These are phyloP conservation scores for Diplocarpon rosae DNA, from an alignment of 2,329 filamentous ascomycete species.

Conservation along the genomic window DNA sequence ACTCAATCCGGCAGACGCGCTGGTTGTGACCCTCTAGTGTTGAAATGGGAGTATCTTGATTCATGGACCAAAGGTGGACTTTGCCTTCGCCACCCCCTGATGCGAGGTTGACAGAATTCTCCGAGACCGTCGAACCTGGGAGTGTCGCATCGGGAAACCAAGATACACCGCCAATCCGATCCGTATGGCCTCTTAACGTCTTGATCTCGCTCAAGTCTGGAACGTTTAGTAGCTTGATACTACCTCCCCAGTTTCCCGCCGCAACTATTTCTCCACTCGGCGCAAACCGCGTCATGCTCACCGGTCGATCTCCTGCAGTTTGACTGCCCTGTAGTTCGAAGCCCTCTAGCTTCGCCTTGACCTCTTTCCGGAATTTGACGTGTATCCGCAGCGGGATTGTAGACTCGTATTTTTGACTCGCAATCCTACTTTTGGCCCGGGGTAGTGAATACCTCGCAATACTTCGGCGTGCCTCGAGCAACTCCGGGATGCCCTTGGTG, in stretches of 20 bases:
- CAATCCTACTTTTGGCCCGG: slow-evolving; percentile 64
- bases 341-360: slow-evolving; percentile 70
- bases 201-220: slow-evolving; percentile 70
- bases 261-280: slow-evolving; percentile 76
- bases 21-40: slow-evolving; percentile 76
- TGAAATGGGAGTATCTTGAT: slow-evolving; percentile 72
- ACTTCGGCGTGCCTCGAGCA: slow-evolving; percentile 65
- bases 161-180: slow-evolving; percentile 78
- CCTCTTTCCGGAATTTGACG: slow-evolving; percentile 78
- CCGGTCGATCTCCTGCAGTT: slow-evolving; percentile 78
- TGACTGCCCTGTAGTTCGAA: slow-evolving; percentile 93
- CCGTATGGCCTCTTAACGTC: slow-evolving; percentile 72
- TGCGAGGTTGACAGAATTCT: slow-evolving; percentile 69
- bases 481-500: slow-evolving; percentile 63
- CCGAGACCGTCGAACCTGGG: slow-evolving; percentile 57
- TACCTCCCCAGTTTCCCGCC: slow-evolving; percentile 86
- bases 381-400: slow-evolving; percentile 80
- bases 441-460: slow-evolving; percentile 80
- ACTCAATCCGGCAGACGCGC: slow-evolving; percentile 84
- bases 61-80: slow-evolving; percentile 82
- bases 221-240: slow-evolving; percentile 75
- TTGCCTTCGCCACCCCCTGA: slow-evolving; percentile 83
- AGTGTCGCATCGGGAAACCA: slow-evolving; percentile 82
- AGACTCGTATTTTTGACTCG: slow-evolving; percentile 69
- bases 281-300: slow-evolving; percentile 85